Evolutionary conservation across 129 eudicot genomes (phyloP).

Genomic region (Flaveria robusta): DNA sequence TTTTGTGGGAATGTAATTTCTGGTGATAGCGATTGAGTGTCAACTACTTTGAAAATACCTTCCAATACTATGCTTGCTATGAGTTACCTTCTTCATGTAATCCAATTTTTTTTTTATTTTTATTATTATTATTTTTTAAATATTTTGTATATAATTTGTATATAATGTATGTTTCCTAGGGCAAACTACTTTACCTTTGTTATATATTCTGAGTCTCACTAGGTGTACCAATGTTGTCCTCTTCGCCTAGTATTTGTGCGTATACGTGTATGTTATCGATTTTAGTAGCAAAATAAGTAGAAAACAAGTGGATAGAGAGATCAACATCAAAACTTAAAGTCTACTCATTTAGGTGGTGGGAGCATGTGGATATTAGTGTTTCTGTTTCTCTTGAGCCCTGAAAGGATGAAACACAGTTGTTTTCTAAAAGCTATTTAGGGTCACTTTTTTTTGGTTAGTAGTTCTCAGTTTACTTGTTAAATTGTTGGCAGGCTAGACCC

Average conservation of each 20-base stretch:
- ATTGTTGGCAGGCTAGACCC: conserved; percentile 79
- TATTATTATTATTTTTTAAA: too few species aligned
- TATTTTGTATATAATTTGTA: not conserved
- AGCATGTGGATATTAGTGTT: not conserved
- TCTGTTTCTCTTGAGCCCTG: conserved; percentile 21
- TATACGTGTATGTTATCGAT: not conserved
- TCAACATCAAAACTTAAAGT: not conserved
- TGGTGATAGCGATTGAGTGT: not conserved
- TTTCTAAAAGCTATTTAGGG: conserved; percentile 12
- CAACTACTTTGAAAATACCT: not conserved
- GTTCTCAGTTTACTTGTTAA: conserved; percentile 31
- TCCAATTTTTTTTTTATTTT: too few species aligned
- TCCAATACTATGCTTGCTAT: not conserved
- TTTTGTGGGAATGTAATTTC: conserved; percentile 1
- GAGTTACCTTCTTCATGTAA: not conserved
- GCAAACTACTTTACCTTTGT: not conserved
- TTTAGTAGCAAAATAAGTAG: not conserved
- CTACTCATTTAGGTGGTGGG: not conserved
- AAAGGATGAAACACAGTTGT: conserved; percentile 8
- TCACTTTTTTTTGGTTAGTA: conserved; percentile 12
- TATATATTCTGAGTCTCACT: not conserved
- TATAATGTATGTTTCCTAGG: not conserved
- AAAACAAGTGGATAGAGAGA: conserved; percentile 7
- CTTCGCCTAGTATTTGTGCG: not conserved
- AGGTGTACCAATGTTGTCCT: not conserved